A percentile compares a stretch with the other conserved stretches of the same genome.
Evolutionary conservation across 164 flowering plant genomes (phyloP).

Genomic region (Echeveria elegans): DNA sequence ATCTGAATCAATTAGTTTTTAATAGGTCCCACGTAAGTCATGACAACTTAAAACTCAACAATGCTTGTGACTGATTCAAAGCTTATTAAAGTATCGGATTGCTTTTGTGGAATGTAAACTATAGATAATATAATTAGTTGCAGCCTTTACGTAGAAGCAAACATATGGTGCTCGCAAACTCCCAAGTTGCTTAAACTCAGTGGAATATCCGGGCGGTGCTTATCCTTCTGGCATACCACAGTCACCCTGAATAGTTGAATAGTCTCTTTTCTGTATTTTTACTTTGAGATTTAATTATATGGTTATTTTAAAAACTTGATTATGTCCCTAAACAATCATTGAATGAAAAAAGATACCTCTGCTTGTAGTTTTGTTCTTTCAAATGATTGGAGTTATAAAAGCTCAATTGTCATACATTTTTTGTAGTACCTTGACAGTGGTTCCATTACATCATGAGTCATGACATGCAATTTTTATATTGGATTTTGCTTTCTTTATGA

Average conservation of each 20-base stretch:
- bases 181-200: no score
- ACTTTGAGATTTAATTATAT: not conserved
- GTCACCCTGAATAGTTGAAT: not conserved
- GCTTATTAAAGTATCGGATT: no score
- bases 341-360: not conserved
- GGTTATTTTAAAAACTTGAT: not conserved
- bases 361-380: not conserved
- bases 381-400: not conserved
- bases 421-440: not conserved
- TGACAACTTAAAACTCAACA: no score
- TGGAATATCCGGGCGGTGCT: not conserved
- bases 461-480: not conserved
- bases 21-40: not conserved
- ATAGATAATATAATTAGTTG: no score
- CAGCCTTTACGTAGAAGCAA: no score
- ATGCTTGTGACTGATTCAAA: no score
- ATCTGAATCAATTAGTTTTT: not conserved
- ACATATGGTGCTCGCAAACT: no score
- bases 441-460: not conserved
- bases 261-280: not conserved
- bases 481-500: not conserved
- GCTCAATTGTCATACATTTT: not conserved
- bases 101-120: no score
- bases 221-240: not conserved
- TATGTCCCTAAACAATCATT: not conserved